Evolutionary conservation across 2,329 filamentous ascomycete genomes (phyloP).

Genomic region (Polychaeton citri): DNA sequence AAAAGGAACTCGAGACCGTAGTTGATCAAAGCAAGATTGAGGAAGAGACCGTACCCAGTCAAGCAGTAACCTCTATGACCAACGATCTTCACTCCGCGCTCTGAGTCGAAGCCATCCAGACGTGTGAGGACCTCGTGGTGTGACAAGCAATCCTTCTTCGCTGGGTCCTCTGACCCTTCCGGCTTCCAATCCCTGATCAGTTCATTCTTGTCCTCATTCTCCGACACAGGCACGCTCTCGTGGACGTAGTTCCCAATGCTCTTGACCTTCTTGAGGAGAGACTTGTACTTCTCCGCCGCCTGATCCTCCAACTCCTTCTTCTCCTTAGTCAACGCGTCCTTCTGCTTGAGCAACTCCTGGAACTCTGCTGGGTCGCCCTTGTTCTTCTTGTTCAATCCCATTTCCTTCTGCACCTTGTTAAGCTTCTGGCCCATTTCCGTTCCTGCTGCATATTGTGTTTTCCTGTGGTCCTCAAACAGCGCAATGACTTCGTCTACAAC

Average conservation of each 20-base stretch:
- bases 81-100: constrained; percentile 85
- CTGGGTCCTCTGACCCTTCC: constrained; percentile 50
- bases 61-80: constrained; percentile 92
- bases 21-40: constrained; percentile 88
- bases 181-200: constrained; percentile 69
- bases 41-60: constrained; percentile 74
- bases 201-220: constrained; percentile 75
- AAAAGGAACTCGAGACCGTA: constrained; percentile 86
- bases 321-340: constrained; percentile 62
- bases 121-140: constrained; percentile 89
- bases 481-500: constrained; percentile 82
- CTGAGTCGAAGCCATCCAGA: constrained; percentile 82
- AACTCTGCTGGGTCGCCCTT: constrained; percentile 81
- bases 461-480: constrained; percentile 73
- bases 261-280: constrained; percentile 65
- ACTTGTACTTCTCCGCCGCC: constrained; percentile 60
- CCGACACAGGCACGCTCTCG: constrained; percentile 67
- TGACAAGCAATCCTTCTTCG: constrained; percentile 68
- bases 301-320: constrained; percentile 67
- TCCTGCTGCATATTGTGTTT: constrained; percentile 42
- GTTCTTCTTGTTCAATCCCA: constrained; percentile 83
- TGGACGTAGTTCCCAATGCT: constrained; percentile 87
- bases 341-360: constrained; percentile 63
- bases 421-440: constrained; percentile 73
- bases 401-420: constrained; percentile 80